phyloP scores from a whole-genome alignment of 225 moss, liverwort and hornwort species.

The Neckera pumila region DNA sequence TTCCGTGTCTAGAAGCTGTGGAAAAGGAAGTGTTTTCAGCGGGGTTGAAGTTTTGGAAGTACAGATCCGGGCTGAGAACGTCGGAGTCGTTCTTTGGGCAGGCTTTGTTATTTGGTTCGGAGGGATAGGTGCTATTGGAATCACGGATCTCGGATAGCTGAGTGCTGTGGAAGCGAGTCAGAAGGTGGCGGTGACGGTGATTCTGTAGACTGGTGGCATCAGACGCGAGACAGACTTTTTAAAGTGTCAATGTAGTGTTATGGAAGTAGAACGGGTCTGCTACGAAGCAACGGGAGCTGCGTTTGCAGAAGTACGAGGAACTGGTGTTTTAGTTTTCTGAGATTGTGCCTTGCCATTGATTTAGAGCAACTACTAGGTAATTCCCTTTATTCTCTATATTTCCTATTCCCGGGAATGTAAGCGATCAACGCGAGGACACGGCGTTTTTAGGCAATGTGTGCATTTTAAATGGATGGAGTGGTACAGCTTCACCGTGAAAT shows the following conservation, averaged over 20 bases:
- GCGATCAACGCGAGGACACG: not conserved
- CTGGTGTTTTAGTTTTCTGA: not conserved
- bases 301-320: not conserved
- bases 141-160: constrained; percentile 9
- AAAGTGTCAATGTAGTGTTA: not conserved
- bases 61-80: constrained; percentile 6
- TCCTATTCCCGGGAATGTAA: not conserved
- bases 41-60: not conserved
- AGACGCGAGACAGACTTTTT: not conserved
- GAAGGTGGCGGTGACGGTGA: not conserved
- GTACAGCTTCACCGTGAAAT: not conserved
- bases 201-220: not conserved
- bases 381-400: not conserved
- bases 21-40: not conserved
- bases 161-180: not conserved
- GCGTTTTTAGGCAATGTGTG: not conserved
- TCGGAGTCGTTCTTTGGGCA: not conserved
- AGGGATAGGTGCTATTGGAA: not conserved
- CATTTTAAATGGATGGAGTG: constrained; percentile 9
- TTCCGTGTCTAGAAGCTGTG: not conserved
- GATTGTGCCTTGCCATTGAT: not conserved
- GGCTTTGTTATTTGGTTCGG: not conserved
- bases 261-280: not conserved
- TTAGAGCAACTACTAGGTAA: not conserved
- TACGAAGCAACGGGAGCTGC: not conserved